Conservation (phyloP, 208 protist genomes). For the Wallacemonas collosoma region DNA sequence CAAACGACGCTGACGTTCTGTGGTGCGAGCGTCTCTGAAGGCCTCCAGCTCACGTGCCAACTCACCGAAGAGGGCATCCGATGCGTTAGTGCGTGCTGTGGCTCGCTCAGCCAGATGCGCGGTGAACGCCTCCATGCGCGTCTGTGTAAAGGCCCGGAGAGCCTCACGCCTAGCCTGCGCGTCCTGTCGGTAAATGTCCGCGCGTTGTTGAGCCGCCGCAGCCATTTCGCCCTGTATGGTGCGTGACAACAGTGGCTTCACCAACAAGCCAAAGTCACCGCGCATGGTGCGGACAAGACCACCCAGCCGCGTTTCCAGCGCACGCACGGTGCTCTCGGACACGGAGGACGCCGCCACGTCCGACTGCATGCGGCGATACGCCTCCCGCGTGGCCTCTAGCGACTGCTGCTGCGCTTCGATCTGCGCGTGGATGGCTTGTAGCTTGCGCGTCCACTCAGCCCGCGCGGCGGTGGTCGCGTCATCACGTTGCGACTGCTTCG, state of each 20-base stretch:
- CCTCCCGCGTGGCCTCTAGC: constrained; percentile 21
- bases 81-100: constrained; percentile 8
- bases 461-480: not conserved
- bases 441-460: not conserved
- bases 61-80: constrained; percentile 36
- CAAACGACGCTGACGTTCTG: constrained; percentile 18
- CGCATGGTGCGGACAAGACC: constrained; percentile 33
- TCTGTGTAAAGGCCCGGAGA: constrained; percentile 21
- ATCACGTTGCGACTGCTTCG: not conserved
- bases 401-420: not conserved
- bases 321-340: constrained; percentile 23
- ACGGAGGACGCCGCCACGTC: constrained; percentile 4
- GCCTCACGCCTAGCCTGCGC: constrained; percentile 18
- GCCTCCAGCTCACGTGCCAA: constrained; percentile 17
- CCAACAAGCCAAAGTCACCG: constrained; percentile 30
- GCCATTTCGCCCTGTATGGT: constrained; percentile 40
- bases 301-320: constrained; percentile 31
- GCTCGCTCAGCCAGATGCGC: constrained; percentile 27
- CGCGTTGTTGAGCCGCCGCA: constrained; percentile 36
- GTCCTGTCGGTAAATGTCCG: constrained; percentile 44
- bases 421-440: not conserved
- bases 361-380: constrained; percentile 28
- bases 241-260: constrained; percentile 41
- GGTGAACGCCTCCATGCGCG: constrained; percentile 25
- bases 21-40: not conserved